Base-by-base conservation (phyloP, 352 stramenopile species). In the Phytophthora citrophthora region DNA sequence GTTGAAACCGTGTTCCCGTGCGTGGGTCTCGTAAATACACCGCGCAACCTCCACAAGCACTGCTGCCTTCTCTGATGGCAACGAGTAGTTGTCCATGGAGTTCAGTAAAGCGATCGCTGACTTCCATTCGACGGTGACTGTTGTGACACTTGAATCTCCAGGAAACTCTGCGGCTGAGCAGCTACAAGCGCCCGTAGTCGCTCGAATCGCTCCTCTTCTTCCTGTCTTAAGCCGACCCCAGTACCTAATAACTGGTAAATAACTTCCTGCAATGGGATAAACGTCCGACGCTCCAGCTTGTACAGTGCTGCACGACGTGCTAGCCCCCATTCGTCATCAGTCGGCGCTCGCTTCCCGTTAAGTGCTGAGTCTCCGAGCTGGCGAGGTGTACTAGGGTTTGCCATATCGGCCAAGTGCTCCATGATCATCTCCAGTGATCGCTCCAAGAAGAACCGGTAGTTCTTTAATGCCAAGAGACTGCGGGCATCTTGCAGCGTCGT, bases 401-500 rank as follows among this genome's bases (percentile, higher is more conserved):
- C 59, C 2, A 64, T 41, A 31, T 56, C 46, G 2, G 43, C 29
- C 18, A 91, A 54, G 49, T 86, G 68, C 6, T 81, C 56, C 67
- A 91, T 77, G 16, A 88, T 74, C 1, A 79, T 61, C 16, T 71
- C 68, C 15, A 93, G 65, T 8, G 79, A 76, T 26, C 81, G 73
- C 60, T 93, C 85, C 18, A 93, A 36, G 48, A 90, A 93, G 45
- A 90, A 89, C 0, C 85, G 80, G 56, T 90, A 93, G 50, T 81
- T 88, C 60, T 89, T 89, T 1, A 93, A 48, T 1, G 85, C 85
- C 10, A 85, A 44, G 27, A 90, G 27, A 61, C 78, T 84, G 8
- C 80, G 75, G 5, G 76, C 70, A 36, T 91, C 77, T 31, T 85
- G 77, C 36, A 84, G 49, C 10, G 53, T 76, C 7, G 68, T 79